A percentile compares a stretch with the other conserved stretches of the same genome.
Conservation (phyloP, 441 rosid genomes). For the Erodium moschatum region DNA sequence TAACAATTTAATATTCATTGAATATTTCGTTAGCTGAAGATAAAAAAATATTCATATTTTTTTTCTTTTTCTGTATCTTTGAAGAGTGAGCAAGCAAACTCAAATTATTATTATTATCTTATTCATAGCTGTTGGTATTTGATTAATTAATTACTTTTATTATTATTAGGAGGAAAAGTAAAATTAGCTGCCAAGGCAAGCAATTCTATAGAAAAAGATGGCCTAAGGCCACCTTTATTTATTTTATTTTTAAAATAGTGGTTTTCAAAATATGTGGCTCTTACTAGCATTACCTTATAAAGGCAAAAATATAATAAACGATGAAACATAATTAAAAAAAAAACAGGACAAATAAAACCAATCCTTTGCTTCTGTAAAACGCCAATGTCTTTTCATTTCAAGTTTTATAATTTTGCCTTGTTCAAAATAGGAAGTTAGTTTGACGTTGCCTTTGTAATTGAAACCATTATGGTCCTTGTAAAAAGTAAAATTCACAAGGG, state of each 20-base stretch:
- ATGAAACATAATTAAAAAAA: too few relatives aligned
- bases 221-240: background rate
- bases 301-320: background rate
- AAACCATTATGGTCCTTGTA: too few relatives aligned
- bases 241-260: background rate
- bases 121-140: background rate
- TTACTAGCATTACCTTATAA: background rate
- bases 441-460: too few relatives aligned
- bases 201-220: slow-evolving; percentile 4
- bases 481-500: too few relatives aligned
- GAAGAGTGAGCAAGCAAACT: background rate
- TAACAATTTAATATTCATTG: background rate
- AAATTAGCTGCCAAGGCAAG: slow-evolving; percentile 9
- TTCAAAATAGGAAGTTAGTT: background rate
- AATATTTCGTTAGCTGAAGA: background rate
- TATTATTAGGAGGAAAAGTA: background rate
- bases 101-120: background rate
- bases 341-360: background rate
- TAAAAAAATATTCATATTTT: too few relatives aligned
- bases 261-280: background rate
- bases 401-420: background rate
- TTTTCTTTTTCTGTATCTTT: background rate
- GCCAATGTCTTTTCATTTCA: slow-evolving; percentile 6
- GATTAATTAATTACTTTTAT: background rate
- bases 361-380: slow-evolving; percentile 4